Evolutionary conservation across 2,329 filamentous ascomycete species (phyloP), one percentile per base, ranked within the genome.

Genomic region (Rutstroemia sp.): DNA sequence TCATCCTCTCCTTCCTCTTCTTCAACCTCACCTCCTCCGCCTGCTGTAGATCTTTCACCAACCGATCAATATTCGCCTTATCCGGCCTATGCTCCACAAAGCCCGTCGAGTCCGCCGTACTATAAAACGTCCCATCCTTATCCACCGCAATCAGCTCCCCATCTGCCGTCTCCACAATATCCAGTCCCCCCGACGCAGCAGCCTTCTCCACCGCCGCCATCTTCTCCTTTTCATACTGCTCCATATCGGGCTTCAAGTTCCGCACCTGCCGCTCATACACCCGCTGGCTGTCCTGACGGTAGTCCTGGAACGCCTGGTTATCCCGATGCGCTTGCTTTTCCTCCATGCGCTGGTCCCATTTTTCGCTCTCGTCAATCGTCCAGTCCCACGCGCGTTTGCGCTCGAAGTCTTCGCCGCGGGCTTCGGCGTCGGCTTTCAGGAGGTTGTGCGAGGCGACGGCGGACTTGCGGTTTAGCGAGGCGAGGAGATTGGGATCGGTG

Each of bases 321-420:
- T 96, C 89, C 60, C 88, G 80, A 67, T 88, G 87, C 17, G 82
- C 81, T 57, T 83, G 82, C 75, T 91, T 95, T 79, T 95, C 95
- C 67, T 87, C 88, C 71, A 95, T 76, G 34, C 92, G 86, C 74
- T 86, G 87, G 72, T 99, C 94, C 94, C 94, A 99, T 63, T 81
- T 83, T 74, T 96, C 94, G 64, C 84, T 88, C 74, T 99, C 94
- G 62, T 99, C 94, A 6, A 92, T 77, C 0, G 94, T 99, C 89
- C 94, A 99, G 75, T 97, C 94, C 94, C 94, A 99, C 1, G 94
- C 94, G 42, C 94, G 86, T 74, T 97, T 96, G 63, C 94, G 88
- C 78, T 99, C 94, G 68, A 97, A 99, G 71, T 97, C 94, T 55
- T 89, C 90, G 36, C 91, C 91, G 0, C 80, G 77, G 17, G 89